Evolutionary conservation across 805 yeast genomes (phyloP).

Genomic region (Yamadazyma tumulicola): DNA sequence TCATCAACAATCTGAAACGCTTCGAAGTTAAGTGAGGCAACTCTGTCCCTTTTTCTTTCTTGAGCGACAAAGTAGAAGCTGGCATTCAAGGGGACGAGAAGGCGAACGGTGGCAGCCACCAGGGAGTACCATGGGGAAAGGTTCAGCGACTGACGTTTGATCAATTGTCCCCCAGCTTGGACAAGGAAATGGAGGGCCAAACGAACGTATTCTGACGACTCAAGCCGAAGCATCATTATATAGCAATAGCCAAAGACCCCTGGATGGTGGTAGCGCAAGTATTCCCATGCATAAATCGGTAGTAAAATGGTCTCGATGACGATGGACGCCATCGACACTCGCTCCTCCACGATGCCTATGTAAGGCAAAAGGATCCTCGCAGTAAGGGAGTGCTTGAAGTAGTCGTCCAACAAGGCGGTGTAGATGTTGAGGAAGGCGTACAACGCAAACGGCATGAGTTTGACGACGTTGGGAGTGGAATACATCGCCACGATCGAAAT

Average conservation of each 20-base stretch:
- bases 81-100: neutral
- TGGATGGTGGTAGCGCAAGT: neutral
- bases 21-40: conserved; percentile 24
- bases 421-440: conserved; percentile 28
- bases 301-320: conserved; percentile 2
- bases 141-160: too few relatives aligned
- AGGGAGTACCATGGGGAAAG: too few relatives aligned
- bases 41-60: conserved; percentile 14
- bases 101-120: too few relatives aligned
- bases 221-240: conserved; percentile 7
- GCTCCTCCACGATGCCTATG: conserved; percentile 16
- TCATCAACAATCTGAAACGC: conserved; percentile 20
- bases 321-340: neutral
- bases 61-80: conserved; percentile 1
- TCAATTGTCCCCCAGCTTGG: too few relatives aligned
- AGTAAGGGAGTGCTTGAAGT: conserved; percentile 14
- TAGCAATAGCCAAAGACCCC: conserved; percentile 3
- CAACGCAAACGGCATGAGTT: conserved; percentile 23
- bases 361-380: conserved; percentile 14
- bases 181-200: neutral
- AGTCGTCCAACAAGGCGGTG: conserved; percentile 16
- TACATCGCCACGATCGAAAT: conserved; percentile 18
- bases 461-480: conserved; percentile 17
- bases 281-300: conserved; percentile 6
- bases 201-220: conserved; percentile 9